phyloP scores from a whole-genome alignment of 2,329 filamentous ascomycete genomes.

The Aureobasidium sp. region DNA sequence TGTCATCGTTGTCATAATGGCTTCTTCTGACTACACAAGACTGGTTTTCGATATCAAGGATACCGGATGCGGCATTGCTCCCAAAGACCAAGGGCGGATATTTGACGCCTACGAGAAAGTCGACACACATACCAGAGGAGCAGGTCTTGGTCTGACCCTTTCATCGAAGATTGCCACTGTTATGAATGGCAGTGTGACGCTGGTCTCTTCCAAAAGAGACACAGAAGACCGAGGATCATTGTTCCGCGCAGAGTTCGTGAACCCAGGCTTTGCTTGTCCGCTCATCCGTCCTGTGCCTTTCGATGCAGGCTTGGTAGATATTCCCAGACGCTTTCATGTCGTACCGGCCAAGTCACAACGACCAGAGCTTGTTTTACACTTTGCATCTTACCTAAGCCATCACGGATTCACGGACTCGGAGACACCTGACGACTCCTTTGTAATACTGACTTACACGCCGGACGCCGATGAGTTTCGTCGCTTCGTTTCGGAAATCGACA shows the following conservation, averaged over 20 bases:
- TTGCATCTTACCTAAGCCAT: constrained; percentile 19
- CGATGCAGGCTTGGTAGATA: background rate
- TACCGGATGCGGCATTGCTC: constrained; percentile 36
- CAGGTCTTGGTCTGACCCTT: constrained; percentile 39
- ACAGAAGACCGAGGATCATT: constrained; percentile 33
- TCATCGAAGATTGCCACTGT: constrained; percentile 37
- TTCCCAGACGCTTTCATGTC: constrained; percentile 13
- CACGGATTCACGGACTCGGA: constrained; percentile 17
- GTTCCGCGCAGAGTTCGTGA: constrained; percentile 31
- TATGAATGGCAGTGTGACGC: constrained; percentile 32
- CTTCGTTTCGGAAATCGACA: background rate
- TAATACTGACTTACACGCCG: constrained; percentile 25
- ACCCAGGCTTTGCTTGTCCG: constrained; percentile 24
- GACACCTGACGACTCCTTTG: constrained; percentile 18
- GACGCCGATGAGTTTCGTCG: constrained; percentile 22
- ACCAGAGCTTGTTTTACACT: constrained; percentile 17
- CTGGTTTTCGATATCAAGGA: constrained; percentile 38
- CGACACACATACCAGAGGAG: constrained; percentile 32
- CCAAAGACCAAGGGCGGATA: constrained; percentile 32
- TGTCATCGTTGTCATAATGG: constrained; percentile 31
- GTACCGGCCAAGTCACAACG: constrained; percentile 4
- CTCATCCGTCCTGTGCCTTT: background rate
- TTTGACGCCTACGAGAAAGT: constrained; percentile 41
- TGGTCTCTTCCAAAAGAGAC: constrained; percentile 32
- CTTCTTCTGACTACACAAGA: constrained; percentile 26